Base-by-base conservation (phyloP, 306 rosid species). In the Parietaria judaica region DNA sequence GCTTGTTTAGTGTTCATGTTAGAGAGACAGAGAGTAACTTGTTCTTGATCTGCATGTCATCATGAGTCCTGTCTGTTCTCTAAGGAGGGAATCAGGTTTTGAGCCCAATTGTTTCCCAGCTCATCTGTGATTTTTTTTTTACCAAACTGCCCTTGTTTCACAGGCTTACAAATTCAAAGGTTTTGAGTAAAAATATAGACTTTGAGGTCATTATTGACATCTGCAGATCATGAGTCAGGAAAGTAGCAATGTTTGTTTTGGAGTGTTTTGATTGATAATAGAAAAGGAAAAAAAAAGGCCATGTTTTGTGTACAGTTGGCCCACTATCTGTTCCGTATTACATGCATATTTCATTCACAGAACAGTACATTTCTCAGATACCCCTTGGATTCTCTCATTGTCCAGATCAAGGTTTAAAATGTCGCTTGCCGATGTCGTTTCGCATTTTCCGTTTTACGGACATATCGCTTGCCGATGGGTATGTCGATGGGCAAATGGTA, bases 31-130 rank as follows among this genome's bases (percentile, higher is more conserved):
- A 39, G 44, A 39, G 44, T 39, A 39, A 39, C 44, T 39, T 39
- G 5, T 39, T 39, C 7, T 39, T n/a, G n/a, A n/a, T n/a, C n/a
- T n/a, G n/a, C n/a, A n/a, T n/a, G n/a, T n/a, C n/a, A n/a, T n/a
- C n/a, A n/a, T n/a, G n/a, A n/a, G n/a, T n/a, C n/a, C 14, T 49
- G 4, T 8, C 3, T n/a, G 5, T 60, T 70, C 65, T 52, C 41
- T 43, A 50, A 60, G 12, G 12, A 49, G 70, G 64, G 61, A 61
- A 41, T 70, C 70, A 61, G 48, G 41, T 49, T 14, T 49, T 49
- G 12, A 49, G 52, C 52, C 35, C 55, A 69, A 46, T 43, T 70
- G 79, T 76, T 46, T 59, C 64, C 68, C 79, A 78, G 79, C 79
- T 74, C 74, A 74, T 66, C 61, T 49, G 60, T 44, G 56, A 56